A percentile compares a stretch with the other conserved stretches of the same genome.
These are phyloP conservation scores for Globisporangium camurandrum DNA, from an alignment of 352 stramenopile species.

Conservation along the genomic window DNA sequence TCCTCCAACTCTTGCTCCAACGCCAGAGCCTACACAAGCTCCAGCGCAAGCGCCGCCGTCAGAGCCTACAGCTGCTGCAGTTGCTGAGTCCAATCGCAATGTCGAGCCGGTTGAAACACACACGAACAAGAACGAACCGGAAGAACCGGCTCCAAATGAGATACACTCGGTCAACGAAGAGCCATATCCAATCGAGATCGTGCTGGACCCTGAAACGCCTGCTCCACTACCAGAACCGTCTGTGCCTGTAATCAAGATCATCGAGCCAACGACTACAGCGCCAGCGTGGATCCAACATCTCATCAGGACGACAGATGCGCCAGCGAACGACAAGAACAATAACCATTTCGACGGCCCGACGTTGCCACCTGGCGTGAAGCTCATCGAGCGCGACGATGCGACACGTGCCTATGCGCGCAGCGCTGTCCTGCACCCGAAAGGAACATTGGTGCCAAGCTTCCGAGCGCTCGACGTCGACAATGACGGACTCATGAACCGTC, in stretches of 20 bases:
- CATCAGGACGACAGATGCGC: no score
- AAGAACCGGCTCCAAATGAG: no score
- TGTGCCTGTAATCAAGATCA: no score
- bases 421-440: background rate
- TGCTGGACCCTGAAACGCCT: background rate
- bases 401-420: background rate
- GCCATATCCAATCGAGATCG: no score
- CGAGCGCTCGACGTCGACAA: constrained; percentile 17
- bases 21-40: background rate
- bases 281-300: background rate
- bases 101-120: background rate
- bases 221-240: no score
- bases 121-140: background rate
- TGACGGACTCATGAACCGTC: constrained; percentile 10
- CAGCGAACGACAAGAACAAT: background rate
- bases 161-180: background rate
- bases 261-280: no score
- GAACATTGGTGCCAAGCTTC: constrained; percentile 2
- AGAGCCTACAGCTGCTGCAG: background rate
- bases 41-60: background rate
- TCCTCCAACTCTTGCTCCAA: background rate
- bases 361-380: background rate
- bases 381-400: background rate
- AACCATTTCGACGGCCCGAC: background rate
- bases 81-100: background rate